Evolutionary conservation across 495 filamentous ascomycete genomes (phyloP).

Genomic region (Astrocystis sublimbata): DNA sequence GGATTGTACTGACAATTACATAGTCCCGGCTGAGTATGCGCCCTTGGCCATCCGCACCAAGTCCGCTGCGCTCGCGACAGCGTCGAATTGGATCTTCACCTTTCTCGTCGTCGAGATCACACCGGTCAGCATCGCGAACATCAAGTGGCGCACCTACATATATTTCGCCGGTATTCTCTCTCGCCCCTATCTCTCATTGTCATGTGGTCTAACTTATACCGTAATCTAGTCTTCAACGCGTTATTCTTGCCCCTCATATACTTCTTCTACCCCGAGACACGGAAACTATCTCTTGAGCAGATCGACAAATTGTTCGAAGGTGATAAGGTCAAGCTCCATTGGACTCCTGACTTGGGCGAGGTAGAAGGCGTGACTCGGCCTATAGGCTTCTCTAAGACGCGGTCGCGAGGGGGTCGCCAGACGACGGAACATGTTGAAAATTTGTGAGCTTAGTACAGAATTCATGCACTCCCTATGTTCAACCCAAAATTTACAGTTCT

Average conservation of each 20-base stretch:
- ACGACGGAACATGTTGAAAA: neutral
- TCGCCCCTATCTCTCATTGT: neutral
- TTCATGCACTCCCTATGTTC: too few relatives aligned
- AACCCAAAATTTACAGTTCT: too few relatives aligned
- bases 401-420: neutral
- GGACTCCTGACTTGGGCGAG: neutral
- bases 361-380: neutral
- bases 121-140: slow-evolving; percentile 45
- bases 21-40: slow-evolving; percentile 61
- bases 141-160: slow-evolving; percentile 52
- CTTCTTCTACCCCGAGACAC: slow-evolving; percentile 65
- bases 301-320: slow-evolving; percentile 49
- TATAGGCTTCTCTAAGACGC: neutral
- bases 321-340: slow-evolving; percentile 31
- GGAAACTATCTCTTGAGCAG: slow-evolving; percentile 50
- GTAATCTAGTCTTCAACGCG: slow-evolving; percentile 52
- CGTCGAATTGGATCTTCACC: slow-evolving; percentile 58
- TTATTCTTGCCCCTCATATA: slow-evolving; percentile 63
- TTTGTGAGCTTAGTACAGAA: too few relatives aligned
- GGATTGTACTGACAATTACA: slow-evolving; percentile 6
- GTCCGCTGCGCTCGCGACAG: slow-evolving; percentile 67
- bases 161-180: slow-evolving; percentile 40
- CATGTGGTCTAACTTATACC: neutral
- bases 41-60: slow-evolving; percentile 64
- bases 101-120: slow-evolving; percentile 54